Evolutionary conservation across 2,329 filamentous ascomycete genomes (phyloP), one percentile per base, ranked within the genome.

Genomic region (Aureobasidium sp.): DNA sequence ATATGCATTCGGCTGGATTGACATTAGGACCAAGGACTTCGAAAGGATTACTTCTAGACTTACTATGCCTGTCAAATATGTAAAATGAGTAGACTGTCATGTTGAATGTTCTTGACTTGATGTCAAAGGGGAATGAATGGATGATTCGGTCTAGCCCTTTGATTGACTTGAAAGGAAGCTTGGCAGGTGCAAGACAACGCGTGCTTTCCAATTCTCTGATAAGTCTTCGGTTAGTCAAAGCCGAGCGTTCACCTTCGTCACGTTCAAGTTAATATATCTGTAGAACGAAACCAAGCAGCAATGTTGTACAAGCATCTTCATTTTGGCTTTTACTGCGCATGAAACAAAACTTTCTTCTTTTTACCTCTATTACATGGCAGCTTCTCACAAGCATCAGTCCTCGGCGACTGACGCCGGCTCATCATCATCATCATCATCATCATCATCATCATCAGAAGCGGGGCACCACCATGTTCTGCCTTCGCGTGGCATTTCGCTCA

Each of bases 41-140:
- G 1, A 11, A 6, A 10, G 8, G n/a, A 32, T 5, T 44, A 24
- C n/a, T n/a, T 29, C 6, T 16, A n/a, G 1, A 37, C 50, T 29
- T 79, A 96, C 93, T 95, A 73, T 98, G 93, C 60, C 93, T 86
- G 74, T 98, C 93, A 70, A 98, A 98, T 68, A 98, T 96, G 78
- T 95, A 95, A 74, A 98, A 95, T 56, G 90, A 90, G 74, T 94
- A 97, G 70, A 97, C 87, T 57, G 86, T 84, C 93, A 98, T 97
- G 66, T 62, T 75, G 69, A 6, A 17, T 19, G 38, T 12, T 24
- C n/a, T 25, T 14, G 21, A 24, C 4, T 2, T 14, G 38, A 25
- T 6, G 17, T 38, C 12, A 11, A 21, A 35, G 14, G 30, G 32
- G 17, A 19, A 16, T 35, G 21, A n/a, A n/a, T 29, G 37, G 22